Base-by-base conservation (phyloP, 441 rosid genomes). In the Arabidopsis hybrid region DNA sequence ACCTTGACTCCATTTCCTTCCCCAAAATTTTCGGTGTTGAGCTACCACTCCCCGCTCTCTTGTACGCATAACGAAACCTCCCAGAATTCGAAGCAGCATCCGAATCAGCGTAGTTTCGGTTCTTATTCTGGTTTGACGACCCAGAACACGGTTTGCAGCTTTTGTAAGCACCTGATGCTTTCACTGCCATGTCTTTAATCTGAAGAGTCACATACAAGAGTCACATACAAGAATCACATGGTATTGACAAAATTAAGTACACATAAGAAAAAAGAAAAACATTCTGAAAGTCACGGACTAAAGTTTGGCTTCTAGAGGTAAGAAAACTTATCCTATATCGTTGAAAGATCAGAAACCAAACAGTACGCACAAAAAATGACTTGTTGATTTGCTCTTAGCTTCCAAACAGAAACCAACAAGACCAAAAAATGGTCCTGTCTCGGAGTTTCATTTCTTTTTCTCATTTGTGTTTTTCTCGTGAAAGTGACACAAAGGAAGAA, bases 101-200 rank as follows among this genome's bases (percentile, higher is more conserved):
- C 0, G 89, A 91, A 57, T 84, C 88, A 1, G 82, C 85, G 67
- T 70, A 79, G 77, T 83, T 87, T 65, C 85, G 61, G 59, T 85
- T 81, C 69, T 65, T 83, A 72, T 75, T 82, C 66, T 73, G 72
- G 73, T 75, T 87, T 5, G 97, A 88, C 42, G 88, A 84, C 65
- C 92, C 85, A 0, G 90, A 83, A 78, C 98, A 91, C 1, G 98
- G 92, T 85, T 88, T 93, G 85, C 97, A 91, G 81, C 84, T 87
- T 78, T 60, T 91, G 69, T 91, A 91, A 8, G 96, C 94, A 35
- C 96, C 97, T 6, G 96, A 87, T 62, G 98, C 96, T 82, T 89
- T 93, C 74, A 91, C n/a, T 26, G 97, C 97, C 70, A 93, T 88
- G 72, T 89, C 97, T 82, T 93, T 93, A 39, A 93, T 86, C 98